Conservation (phyloP, 352 stramenopile genomes). For the Globisporangium lucens region DNA sequence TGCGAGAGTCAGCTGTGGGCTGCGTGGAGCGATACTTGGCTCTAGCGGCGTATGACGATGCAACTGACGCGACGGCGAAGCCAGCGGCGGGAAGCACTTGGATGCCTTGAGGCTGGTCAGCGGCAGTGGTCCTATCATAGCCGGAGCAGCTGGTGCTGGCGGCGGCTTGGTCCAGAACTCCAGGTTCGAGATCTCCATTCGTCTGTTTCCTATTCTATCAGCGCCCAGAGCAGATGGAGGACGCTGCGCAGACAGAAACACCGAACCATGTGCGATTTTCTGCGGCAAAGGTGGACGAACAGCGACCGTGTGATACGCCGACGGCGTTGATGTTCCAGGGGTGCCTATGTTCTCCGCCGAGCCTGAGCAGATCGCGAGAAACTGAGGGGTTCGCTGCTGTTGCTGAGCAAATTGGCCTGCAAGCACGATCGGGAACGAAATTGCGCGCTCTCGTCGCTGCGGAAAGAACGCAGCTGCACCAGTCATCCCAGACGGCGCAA, state of each 20-base stretch:
- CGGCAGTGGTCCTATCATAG: conserved; percentile 1
- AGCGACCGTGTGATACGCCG: conserved; percentile 22
- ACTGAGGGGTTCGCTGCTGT: conserved; percentile 2
- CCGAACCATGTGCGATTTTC: conserved; percentile 29
- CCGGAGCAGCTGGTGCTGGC: background rate
- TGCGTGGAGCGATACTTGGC: conserved; percentile 5
- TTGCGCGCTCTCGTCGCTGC: conserved; percentile 22
- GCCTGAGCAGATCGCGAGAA: conserved; percentile 16
- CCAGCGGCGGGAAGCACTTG: conserved; percentile 19
- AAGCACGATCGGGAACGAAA: conserved; percentile 31
- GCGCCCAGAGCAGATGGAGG: background rate
- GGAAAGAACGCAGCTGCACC: background rate
- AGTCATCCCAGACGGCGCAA: background rate
- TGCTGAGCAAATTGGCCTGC: conserved; percentile 6
- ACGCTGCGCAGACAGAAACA: conserved; percentile 23
- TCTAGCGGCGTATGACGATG: conserved; percentile 1
- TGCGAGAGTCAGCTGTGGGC: background rate
- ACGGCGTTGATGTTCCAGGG: background rate
- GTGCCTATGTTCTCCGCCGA: conserved; percentile 11
- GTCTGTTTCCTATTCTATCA: background rate
- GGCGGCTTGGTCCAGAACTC: background rate
- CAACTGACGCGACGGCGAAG: conserved; percentile 4
- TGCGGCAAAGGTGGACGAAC: conserved; percentile 28
- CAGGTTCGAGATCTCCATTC: background rate
- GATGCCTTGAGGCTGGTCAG: conserved; percentile 1